phyloP scores from a whole-genome alignment of 805 yeast genomes.

The Clavispora fructus region DNA sequence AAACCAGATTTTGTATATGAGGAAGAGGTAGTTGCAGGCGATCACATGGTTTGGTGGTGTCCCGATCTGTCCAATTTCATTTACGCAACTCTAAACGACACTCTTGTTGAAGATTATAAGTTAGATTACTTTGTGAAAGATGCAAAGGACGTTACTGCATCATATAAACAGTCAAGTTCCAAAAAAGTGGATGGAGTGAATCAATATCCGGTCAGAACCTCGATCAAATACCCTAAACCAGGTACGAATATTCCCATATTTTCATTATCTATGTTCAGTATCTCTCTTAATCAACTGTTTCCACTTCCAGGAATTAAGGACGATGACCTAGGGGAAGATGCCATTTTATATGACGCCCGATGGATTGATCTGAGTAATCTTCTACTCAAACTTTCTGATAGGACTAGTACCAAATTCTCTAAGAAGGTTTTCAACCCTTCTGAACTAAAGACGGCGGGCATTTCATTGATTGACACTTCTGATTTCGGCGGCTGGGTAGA shows the following conservation, averaged over 20 bases:
- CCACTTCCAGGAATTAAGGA: constrained; percentile 12
- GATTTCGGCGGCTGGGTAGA: constrained; percentile 21
- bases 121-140: constrained; percentile 47
- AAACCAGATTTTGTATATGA: constrained; percentile 83
- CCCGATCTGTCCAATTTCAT: constrained; percentile 54
- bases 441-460: neutral
- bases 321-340: constrained; percentile 11
- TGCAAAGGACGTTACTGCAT: constrained; percentile 12
- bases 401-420: constrained; percentile 15
- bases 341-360: constrained; percentile 16
- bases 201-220: constrained; percentile 44
- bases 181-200: constrained; percentile 12
- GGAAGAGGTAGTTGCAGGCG: constrained; percentile 64
- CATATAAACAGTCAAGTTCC: constrained; percentile 2
- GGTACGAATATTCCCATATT: constrained; percentile 59
- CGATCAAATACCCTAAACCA: constrained; percentile 67
- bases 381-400: constrained; percentile 17
- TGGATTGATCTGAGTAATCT: constrained; percentile 17
- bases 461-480: constrained; percentile 8
- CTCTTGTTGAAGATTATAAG: constrained; percentile 48
- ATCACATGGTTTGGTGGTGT: constrained; percentile 68
- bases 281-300: constrained; percentile 19
- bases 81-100: constrained; percentile 55
- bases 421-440: constrained; percentile 12
- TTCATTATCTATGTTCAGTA: constrained; percentile 36